Evolutionary conservation across 2,329 filamentous ascomycete species (phyloP).

Genomic region (Emergomyces africanus): DNA sequence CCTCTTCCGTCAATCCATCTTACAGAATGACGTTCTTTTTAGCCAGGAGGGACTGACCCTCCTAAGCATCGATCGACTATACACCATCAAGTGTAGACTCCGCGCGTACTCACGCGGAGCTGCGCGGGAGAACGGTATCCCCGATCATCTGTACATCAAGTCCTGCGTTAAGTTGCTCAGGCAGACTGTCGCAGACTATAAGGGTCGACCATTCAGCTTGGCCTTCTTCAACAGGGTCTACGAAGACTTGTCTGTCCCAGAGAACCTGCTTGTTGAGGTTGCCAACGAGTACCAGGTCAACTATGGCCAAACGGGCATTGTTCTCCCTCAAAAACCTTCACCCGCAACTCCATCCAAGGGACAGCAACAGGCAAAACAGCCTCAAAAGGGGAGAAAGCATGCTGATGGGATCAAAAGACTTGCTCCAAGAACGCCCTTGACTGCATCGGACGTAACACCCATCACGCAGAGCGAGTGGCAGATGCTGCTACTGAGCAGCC

Average conservation of each 20-base stretch:
- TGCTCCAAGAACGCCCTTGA: slow-evolving; percentile 28
- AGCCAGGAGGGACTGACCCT: slow-evolving; percentile 32
- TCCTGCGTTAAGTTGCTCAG: slow-evolving; percentile 30
- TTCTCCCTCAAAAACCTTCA: slow-evolving; percentile 17
- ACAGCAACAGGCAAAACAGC: neutral
- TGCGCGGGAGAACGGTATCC: slow-evolving; percentile 9
- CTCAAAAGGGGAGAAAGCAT: neutral
- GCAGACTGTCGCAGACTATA: slow-evolving; percentile 28
- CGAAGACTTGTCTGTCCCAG: slow-evolving; percentile 27
- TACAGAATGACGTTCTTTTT: slow-evolving; percentile 34
- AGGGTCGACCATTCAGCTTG: slow-evolving; percentile 30
- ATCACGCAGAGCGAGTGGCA: slow-evolving; percentile 33
- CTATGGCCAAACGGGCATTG: slow-evolving; percentile 28
- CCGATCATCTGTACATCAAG: slow-evolving; percentile 23
- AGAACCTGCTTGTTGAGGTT: slow-evolving; percentile 25
- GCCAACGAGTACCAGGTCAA: slow-evolving; percentile 22
- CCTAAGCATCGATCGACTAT: slow-evolving; percentile 33
- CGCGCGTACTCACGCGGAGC: slow-evolving; percentile 22
- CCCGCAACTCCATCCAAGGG: slow-evolving; percentile 13
- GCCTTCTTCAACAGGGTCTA: slow-evolving; percentile 33
- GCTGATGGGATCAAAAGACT: slow-evolving; percentile 1
- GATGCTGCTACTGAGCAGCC: slow-evolving; percentile 15
- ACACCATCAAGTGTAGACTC: slow-evolving; percentile 32
- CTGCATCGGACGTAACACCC: slow-evolving; percentile 31
- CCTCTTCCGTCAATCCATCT: slow-evolving; percentile 29